A percentile compares a stretch with the other conserved stretches of the same genome.
phyloP scores from a whole-genome alignment of 208 protist species.

The Crithidia bombi region DNA sequence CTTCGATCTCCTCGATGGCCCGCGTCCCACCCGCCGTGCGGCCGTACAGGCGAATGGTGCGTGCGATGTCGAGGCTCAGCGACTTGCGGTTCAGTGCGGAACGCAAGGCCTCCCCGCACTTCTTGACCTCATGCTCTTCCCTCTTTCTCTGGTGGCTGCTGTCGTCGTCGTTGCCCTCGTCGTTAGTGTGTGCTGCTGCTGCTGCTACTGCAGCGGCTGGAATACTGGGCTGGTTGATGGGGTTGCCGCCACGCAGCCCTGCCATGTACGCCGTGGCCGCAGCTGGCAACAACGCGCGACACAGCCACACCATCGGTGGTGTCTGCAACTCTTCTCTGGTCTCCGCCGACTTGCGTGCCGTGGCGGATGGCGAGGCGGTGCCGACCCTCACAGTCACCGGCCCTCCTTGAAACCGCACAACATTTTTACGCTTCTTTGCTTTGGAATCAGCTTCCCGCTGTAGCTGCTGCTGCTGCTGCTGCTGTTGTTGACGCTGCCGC shows the following conservation, averaged over 20 bases:
- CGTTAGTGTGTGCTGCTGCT: not conserved
- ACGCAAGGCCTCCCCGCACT: conserved; percentile 24
- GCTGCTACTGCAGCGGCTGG: not conserved
- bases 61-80: conserved; percentile 45
- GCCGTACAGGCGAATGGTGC: conserved; percentile 54
- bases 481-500: not conserved
- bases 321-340: not conserved
- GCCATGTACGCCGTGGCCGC: not conserved
- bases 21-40: conserved; percentile 37
- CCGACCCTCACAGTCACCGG: not conserved
- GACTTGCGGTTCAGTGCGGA: conserved; percentile 35
- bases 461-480: conserved; percentile 4
- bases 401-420: not conserved
- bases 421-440: not conserved
- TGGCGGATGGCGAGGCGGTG: conserved; percentile 1
- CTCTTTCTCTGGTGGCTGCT: not conserved
- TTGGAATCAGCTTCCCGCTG: not conserved
- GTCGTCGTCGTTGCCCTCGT: not conserved
- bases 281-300: conserved; percentile 10
- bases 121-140: not conserved
- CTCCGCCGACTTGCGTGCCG: not conserved
- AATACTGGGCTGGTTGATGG: not conserved
- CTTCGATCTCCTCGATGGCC: conserved; percentile 53
- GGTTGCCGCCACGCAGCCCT: not conserved
- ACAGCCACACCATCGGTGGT: conserved; percentile 29